A percentile compares a stretch with the other conserved stretches of the same genome.
Conservation (phyloP, 805 yeast genomes). For the Yamadazyma laniorum region DNA sequence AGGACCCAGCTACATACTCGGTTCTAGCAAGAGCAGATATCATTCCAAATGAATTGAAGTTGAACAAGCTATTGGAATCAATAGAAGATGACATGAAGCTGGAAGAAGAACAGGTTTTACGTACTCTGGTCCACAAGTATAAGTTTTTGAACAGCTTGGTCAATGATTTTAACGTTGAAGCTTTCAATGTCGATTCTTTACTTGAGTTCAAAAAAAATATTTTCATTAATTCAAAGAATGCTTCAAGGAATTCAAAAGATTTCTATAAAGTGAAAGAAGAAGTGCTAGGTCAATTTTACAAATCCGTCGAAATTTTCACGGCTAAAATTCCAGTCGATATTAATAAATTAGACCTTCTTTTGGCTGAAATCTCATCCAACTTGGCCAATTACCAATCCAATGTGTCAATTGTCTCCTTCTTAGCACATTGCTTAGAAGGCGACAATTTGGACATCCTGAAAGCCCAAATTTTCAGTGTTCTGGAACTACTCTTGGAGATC, state of each 20-base stretch:
- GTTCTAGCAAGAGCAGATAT: slow-evolving; percentile 3
- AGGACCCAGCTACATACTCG: slow-evolving; percentile 8
- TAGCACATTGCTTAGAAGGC: slow-evolving; percentile 17
- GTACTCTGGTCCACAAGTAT: slow-evolving; percentile 20
- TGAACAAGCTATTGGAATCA: slow-evolving; percentile 7
- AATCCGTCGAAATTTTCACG: slow-evolving; percentile 9
- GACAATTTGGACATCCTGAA: slow-evolving; percentile 11
- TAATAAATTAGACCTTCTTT: slow-evolving; percentile 2
- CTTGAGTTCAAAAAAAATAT: slow-evolving; percentile 17
- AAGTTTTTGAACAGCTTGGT: slow-evolving; percentile 27
- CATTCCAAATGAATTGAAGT: slow-evolving; percentile 1
- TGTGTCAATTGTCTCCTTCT: slow-evolving; percentile 20
- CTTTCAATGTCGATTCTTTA: slow-evolving; percentile 17
- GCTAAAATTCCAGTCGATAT: not conserved
- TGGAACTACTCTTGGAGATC: slow-evolving; percentile 38
- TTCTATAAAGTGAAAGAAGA: slow-evolving; percentile 46
- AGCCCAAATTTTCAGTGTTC: slow-evolving; percentile 16
- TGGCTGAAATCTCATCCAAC: slow-evolving; percentile 9
- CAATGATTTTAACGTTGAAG: slow-evolving; percentile 1
- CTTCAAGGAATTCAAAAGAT: slow-evolving; percentile 12
- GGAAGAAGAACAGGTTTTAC: slow-evolving; percentile 20
- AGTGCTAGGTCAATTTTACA: slow-evolving; percentile 25
- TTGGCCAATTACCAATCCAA: slow-evolving; percentile 24
- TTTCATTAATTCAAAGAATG: slow-evolving; percentile 18
- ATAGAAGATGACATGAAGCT: slow-evolving; percentile 10